Percentiles rank a stretch among this genome's conserved stretches.
phyloP scores from a whole-genome alignment of 2,329 filamentous ascomycete species.

The Fusarium buxicola region DNA sequence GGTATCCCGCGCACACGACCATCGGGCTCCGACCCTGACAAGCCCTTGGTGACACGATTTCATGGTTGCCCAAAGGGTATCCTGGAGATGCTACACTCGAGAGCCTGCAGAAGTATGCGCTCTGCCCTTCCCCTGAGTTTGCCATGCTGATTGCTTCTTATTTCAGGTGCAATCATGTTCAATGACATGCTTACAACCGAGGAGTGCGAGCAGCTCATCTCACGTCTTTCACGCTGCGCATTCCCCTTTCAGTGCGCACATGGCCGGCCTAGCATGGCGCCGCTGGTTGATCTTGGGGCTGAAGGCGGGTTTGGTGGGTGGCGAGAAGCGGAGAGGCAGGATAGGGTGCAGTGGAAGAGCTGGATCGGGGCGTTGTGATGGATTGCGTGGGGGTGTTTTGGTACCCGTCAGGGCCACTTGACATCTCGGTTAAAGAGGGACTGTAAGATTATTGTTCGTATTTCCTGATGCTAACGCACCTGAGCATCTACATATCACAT shows the following conservation, averaged over 20 bases:
- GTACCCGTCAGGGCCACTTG: neutral
- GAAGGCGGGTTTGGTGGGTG: slow-evolving; percentile 44
- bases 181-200: slow-evolving; percentile 72
- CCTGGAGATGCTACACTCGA: slow-evolving; percentile 79
- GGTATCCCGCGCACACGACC: slow-evolving; percentile 25
- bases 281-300: slow-evolving; percentile 65
- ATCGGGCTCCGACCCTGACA: slow-evolving; percentile 16
- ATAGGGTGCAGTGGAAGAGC: slow-evolving; percentile 28
- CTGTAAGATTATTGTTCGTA: neutral
- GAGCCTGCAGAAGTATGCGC: slow-evolving; percentile 76
- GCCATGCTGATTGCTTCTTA: slow-evolving; percentile 10
- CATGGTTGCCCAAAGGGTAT: slow-evolving; percentile 79
- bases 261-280: slow-evolving; percentile 75
- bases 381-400: neutral
- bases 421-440: neutral
- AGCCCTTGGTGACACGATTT: slow-evolving; percentile 71
- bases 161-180: slow-evolving; percentile 80
- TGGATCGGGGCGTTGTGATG: slow-evolving; percentile 29
- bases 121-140: accelerated
- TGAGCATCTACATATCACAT: neutral
- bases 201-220: slow-evolving; percentile 70
- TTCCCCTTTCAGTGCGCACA: slow-evolving; percentile 90
- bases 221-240: slow-evolving; percentile 67
- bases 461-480: neutral
- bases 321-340: slow-evolving; percentile 34